phyloP scores from a whole-genome alignment of 257 asterid genomes.

The Henckelia pumila region DNA sequence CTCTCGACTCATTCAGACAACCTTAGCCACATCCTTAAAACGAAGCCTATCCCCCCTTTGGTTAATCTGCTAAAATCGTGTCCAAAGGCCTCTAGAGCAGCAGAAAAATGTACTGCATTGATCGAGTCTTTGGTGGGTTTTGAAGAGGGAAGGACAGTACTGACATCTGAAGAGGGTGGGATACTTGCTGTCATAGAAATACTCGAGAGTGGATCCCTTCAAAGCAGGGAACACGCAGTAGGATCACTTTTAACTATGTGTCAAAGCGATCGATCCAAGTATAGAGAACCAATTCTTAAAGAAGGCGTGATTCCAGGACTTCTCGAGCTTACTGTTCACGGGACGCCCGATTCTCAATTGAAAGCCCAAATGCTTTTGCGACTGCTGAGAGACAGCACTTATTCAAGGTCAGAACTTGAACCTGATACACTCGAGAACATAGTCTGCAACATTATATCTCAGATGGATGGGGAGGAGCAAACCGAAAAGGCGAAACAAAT shows the following conservation, averaged over 20 bases:
- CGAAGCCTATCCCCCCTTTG: slow-evolving; percentile 66
- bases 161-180: slow-evolving; percentile 80
- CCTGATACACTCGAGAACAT: slow-evolving; percentile 80
- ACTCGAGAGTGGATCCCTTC: slow-evolving; percentile 75
- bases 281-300: slow-evolving; percentile 75
- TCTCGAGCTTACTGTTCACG: slow-evolving; percentile 93
- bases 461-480: slow-evolving; percentile 77
- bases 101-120: slow-evolving; percentile 73
- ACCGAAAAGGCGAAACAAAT: slow-evolving; percentile 80
- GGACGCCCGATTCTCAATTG: slow-evolving; percentile 63
- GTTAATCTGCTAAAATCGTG: slow-evolving; percentile 61
- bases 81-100: slow-evolving; percentile 63
- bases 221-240: slow-evolving; percentile 85
- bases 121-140: slow-evolving; percentile 61
- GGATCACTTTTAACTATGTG: slow-evolving; percentile 83
- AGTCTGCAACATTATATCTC: slow-evolving; percentile 67
- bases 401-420: slow-evolving; percentile 70
- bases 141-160: slow-evolving; percentile 69
- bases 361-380: slow-evolving; percentile 71
- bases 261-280: slow-evolving; percentile 67
- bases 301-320: slow-evolving; percentile 98
- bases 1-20: slow-evolving; percentile 66
- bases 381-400: slow-evolving; percentile 69
- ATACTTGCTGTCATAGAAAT: slow-evolving; percentile 86
- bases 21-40: slow-evolving; percentile 47